Conservation (phyloP, 1,284 basidiomycete species). For the Sparassis latifolia region DNA sequence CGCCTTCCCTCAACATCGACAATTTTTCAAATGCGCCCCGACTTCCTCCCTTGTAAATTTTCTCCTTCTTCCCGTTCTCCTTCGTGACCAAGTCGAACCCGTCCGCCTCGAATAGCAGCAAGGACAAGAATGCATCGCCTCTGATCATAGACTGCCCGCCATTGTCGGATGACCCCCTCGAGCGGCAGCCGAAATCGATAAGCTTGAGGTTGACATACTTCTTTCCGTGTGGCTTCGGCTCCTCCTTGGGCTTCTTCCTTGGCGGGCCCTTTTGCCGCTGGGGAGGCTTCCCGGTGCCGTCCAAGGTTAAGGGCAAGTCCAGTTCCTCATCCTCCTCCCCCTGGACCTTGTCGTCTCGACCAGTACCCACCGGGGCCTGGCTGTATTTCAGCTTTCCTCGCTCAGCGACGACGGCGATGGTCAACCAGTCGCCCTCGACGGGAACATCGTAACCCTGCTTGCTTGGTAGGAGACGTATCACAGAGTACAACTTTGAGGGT, state of each 20-base stretch:
- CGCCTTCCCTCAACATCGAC: constrained; percentile 81
- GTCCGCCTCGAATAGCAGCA: constrained; percentile 89
- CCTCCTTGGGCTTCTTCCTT: constrained; percentile 27
- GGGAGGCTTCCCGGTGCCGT: constrained; percentile 12
- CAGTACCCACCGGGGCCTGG: constrained; percentile 53
- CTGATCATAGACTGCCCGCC: constrained; percentile 50
- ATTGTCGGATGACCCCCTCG: constrained; percentile 41
- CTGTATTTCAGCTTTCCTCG: constrained; percentile 68
- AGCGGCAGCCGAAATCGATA: constrained; percentile 69
- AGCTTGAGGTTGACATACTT: constrained; percentile 88
- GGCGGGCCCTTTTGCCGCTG: constrained; percentile 28
- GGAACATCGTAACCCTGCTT: constrained; percentile 87
- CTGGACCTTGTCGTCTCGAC: constrained; percentile 37
- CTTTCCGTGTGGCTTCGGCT: constrained; percentile 47
- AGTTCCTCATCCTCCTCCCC: constrained; percentile 25
- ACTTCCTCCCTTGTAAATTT: constrained; percentile 81
- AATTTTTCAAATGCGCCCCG: constrained; percentile 88
- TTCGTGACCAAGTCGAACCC: constrained; percentile 45
- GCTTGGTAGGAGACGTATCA: constrained; percentile 68
- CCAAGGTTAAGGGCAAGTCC: constrained; percentile 13
- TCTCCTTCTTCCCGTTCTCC: constrained; percentile 46
- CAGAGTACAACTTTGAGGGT: constrained; percentile 84
- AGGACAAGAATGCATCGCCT: constrained; percentile 79
- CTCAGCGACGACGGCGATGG: constrained; percentile 85
- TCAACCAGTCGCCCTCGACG: constrained; percentile 87